These are phyloP conservation scores for Botrytis fabae DNA, from an alignment of 2,329 filamentous ascomycete species.

Conservation along the genomic window DNA sequence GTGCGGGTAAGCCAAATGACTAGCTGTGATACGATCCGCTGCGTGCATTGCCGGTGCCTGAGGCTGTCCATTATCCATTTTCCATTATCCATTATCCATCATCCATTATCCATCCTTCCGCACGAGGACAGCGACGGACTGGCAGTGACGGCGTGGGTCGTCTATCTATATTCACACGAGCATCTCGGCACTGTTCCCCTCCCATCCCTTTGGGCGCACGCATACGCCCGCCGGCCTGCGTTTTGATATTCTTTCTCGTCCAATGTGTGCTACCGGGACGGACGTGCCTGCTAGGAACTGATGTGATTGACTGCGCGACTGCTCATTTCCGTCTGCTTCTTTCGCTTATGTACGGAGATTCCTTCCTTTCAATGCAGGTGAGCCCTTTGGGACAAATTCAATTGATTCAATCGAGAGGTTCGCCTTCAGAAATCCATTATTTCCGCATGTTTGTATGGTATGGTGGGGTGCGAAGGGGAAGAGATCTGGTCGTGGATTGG, in stretches of 20 bases:
- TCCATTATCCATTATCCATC: too few relatives aligned
- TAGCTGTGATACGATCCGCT: not conserved
- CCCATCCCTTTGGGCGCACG: not conserved
- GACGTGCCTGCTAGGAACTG: not conserved
- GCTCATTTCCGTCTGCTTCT: not conserved
- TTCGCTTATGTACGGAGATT: slow-evolving; percentile 7
- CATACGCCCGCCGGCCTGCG: not conserved
- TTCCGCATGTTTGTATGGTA: not conserved
- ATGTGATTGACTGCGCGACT: not conserved
- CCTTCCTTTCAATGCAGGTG: not conserved
- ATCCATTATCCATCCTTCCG: too few relatives aligned
- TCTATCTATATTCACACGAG: not conserved
- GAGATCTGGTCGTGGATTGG: not conserved
- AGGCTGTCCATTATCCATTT: not conserved
- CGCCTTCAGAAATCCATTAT: not conserved
- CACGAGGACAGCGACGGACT: too few relatives aligned
- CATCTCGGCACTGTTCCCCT: too few relatives aligned
- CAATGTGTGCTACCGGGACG: not conserved
- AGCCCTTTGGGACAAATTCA: slow-evolving; percentile 3
- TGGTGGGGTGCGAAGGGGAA: slow-evolving; percentile 4
- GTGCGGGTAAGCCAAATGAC: not conserved
- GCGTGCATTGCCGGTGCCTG: not conserved
- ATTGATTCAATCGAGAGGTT: not conserved
- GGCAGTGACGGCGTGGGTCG: not conserved
- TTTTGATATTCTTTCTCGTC: not conserved